Conservation (phyloP, 441 rosid species). For the Erysimum pusillum region DNA sequence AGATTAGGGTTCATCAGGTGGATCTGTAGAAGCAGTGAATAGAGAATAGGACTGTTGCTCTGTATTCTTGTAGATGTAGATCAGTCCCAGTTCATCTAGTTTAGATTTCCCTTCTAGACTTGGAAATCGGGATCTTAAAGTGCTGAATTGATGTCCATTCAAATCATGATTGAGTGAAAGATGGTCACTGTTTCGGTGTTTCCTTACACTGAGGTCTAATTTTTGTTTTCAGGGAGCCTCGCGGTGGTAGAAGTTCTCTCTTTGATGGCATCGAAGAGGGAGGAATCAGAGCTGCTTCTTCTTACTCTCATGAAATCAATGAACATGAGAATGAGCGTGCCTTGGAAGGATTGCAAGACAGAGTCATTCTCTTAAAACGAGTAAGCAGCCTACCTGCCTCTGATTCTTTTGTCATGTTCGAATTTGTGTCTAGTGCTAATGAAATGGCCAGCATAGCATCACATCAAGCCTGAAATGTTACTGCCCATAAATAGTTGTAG, state of each 20-base stretch:
- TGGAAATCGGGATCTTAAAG: slow-evolving; percentile 16
- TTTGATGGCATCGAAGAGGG: slow-evolving; percentile 98
- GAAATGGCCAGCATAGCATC: not conserved
- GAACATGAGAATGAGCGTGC: slow-evolving; percentile 97
- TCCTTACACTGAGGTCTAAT: slow-evolving; percentile 4
- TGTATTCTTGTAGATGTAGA: slow-evolving; percentile 17
- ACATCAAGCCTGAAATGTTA: too few relatives aligned
- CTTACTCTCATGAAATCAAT: slow-evolving; percentile 87
- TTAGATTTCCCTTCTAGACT: not conserved
- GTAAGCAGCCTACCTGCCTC: slow-evolving; percentile 65
- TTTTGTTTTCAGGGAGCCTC: slow-evolving; percentile 67
- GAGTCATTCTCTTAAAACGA: slow-evolving; percentile 85
- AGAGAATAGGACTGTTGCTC: slow-evolving; percentile 25
- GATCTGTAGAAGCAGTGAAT: slow-evolving; percentile 39
- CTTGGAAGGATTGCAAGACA: slow-evolving; percentile 89
- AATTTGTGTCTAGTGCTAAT: not conserved
- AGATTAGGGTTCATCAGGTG: slow-evolving; percentile 11
- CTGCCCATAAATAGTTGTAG: not conserved
- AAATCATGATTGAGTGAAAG: slow-evolving; percentile 2
- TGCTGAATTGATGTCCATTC: not conserved
- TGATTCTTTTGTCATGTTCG: slow-evolving; percentile 10
- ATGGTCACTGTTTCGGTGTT: slow-evolving; percentile 19
- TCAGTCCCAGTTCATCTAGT: slow-evolving; percentile 1
- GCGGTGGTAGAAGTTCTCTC: slow-evolving; percentile 73
- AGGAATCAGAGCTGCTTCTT: slow-evolving; percentile 87